Percentiles rank a stretch among this genome's conserved stretches.
Conservation (phyloP, 441 rosid genomes). For the Macaranga tanarius region DNA sequence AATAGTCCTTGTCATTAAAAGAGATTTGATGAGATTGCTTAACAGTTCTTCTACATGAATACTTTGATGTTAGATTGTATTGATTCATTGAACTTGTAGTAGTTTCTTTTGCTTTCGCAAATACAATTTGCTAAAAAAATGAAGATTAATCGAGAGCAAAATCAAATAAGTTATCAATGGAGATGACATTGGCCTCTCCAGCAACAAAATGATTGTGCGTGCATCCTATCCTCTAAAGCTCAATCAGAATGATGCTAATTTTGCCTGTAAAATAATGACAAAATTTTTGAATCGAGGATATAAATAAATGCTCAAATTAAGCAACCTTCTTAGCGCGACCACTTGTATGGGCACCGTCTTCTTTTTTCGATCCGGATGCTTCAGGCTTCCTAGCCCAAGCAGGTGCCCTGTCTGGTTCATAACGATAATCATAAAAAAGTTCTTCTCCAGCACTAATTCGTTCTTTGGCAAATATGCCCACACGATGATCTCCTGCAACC, state of each 20-base stretch:
- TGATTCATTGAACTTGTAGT: slow-evolving; percentile 11
- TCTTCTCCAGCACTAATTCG: slow-evolving; percentile 88
- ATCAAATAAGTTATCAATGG: slow-evolving; percentile 28
- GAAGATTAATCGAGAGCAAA: slow-evolving; percentile 23
- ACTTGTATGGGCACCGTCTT: slow-evolving; percentile 70
- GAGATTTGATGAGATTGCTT: not conserved
- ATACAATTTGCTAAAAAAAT: slow-evolving; percentile 17
- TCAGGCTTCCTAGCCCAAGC: slow-evolving; percentile 99
- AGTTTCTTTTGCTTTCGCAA: slow-evolving; percentile 13
- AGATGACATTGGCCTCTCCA: slow-evolving; percentile 43
- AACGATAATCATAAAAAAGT: slow-evolving; percentile 90
- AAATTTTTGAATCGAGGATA: slow-evolving; percentile 29
- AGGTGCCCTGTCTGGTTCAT: slow-evolving; percentile 94
- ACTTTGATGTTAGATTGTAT: slow-evolving; percentile 17
- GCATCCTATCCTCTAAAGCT: slow-evolving; percentile 29
- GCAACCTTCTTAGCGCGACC: slow-evolving; percentile 99
- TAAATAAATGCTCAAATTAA: slow-evolving; percentile 37
- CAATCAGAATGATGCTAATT: slow-evolving; percentile 39
- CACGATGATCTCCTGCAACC: slow-evolving; percentile 98
- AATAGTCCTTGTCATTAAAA: not conserved
- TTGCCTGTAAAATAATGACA: slow-evolving; percentile 49
- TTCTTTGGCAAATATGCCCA: slow-evolving; percentile 96
- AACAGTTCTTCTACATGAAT: slow-evolving; percentile 2
- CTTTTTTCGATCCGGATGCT: slow-evolving; percentile 80
- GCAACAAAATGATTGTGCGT: slow-evolving; percentile 30